Evolutionary conservation across 345 rosid genomes (phyloP).

Genomic region (Dovyalis caffra): DNA sequence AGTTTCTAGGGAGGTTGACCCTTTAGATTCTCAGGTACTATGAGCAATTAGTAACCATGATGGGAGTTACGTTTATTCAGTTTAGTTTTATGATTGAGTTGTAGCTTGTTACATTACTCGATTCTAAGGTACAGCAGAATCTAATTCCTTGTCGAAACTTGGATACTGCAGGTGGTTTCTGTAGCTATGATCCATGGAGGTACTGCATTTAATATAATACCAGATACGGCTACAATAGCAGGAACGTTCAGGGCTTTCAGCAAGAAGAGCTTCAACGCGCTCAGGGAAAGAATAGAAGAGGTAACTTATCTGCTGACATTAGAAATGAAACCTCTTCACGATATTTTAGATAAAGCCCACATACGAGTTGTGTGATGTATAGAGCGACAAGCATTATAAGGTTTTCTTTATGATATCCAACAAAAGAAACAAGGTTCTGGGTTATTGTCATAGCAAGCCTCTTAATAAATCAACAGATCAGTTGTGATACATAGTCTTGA

Average conservation of each 20-base stretch:
- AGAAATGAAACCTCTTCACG: too few species aligned
- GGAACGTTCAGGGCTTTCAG: slow-evolving; percentile 68
- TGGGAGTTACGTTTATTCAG: background rate
- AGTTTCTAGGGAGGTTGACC: slow-evolving; percentile 62
- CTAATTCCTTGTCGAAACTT: background rate
- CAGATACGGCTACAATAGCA: slow-evolving; percentile 43
- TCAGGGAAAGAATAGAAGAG: slow-evolving; percentile 53
- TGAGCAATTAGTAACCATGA: background rate
- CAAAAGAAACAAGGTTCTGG: too few species aligned
- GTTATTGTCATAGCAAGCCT: too few species aligned
- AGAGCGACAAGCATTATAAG: too few species aligned
- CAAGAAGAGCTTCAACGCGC: slow-evolving; percentile 45
- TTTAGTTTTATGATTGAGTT: background rate
- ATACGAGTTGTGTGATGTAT: too few species aligned
- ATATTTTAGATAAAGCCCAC: too few species aligned
- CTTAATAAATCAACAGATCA: too few species aligned
- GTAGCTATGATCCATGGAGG: slow-evolving; percentile 56
- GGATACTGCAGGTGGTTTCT: slow-evolving; percentile 51
- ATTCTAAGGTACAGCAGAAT: background rate
- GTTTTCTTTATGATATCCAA: too few species aligned
- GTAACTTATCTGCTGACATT: slow-evolving; percentile 15
- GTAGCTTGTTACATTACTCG: too few species aligned
- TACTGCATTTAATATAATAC: slow-evolving; percentile 50
- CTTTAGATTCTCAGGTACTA: slow-evolving; percentile 59
- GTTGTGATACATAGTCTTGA: too few species aligned